Percentiles rank a stretch among this genome's conserved stretches.
phyloP scores from a whole-genome alignment of 257 asterid genomes.

The Striga asiatica region DNA sequence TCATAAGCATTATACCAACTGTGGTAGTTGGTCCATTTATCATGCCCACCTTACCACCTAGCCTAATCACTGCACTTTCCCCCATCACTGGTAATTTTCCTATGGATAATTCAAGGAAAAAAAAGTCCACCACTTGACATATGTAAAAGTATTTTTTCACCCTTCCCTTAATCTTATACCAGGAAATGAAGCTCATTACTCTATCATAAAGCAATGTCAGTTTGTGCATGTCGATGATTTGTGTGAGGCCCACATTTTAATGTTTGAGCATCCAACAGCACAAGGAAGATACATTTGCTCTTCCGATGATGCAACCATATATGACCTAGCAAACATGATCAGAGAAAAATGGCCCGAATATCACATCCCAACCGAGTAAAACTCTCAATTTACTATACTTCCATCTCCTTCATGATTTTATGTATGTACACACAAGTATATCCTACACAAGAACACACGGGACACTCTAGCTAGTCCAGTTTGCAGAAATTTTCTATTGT shows the following conservation, averaged over 20 bases:
- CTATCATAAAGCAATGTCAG: slow-evolving; percentile 77
- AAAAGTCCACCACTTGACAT: neutral
- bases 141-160: neutral
- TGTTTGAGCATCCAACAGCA: slow-evolving; percentile 70
- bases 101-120: neutral
- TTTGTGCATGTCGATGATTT: slow-evolving; percentile 83
- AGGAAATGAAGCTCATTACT: slow-evolving; percentile 82
- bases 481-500: too few relatives aligned
- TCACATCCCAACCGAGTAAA: slow-evolving; percentile 63
- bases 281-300: slow-evolving; percentile 87
- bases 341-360: slow-evolving; percentile 79
- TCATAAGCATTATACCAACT: slow-evolving; percentile 72
- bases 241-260: slow-evolving; percentile 80
- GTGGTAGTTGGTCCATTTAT: slow-evolving; percentile 86
- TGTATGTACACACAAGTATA: too few relatives aligned
- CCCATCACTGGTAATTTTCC: slow-evolving; percentile 49
- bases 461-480: too few relatives aligned
- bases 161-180: neutral
- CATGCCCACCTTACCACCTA: slow-evolving; percentile 68
- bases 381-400: neutral
- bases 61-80: slow-evolving; percentile 80
- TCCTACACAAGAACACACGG: too few relatives aligned
- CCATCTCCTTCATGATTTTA: too few relatives aligned
- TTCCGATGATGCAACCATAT: slow-evolving; percentile 64
- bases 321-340: slow-evolving; percentile 52